Conservation (phyloP, 148 eudicot genomes). For the Nyssa sinensis region DNA sequence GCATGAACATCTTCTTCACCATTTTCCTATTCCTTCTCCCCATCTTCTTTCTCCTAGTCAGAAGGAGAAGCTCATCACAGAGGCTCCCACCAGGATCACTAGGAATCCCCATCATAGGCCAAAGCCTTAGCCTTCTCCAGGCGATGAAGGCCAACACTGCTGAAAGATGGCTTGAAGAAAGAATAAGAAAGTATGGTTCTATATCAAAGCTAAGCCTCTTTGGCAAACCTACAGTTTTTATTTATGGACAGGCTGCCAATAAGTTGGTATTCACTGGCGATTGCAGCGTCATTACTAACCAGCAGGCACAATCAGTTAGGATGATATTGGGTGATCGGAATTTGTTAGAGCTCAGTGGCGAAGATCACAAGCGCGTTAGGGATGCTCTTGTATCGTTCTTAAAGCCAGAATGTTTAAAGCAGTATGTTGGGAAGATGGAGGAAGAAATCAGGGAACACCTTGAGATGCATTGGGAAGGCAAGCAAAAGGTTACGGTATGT, state of each 20-base stretch:
- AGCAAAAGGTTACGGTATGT: constrained; percentile 34
- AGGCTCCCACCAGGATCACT: constrained; percentile 43
- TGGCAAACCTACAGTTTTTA: constrained; percentile 45
- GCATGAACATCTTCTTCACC: constrained; percentile 23
- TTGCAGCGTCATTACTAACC: constrained; percentile 23
- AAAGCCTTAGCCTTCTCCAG: constrained; percentile 33
- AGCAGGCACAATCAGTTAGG: constrained; percentile 29
- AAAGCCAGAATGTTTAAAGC: constrained; percentile 45
- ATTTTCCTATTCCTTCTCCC: constrained; percentile 21
- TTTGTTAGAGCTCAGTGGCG: constrained; percentile 38
- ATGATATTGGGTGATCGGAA: constrained; percentile 33
- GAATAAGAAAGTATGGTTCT: constrained; percentile 32
- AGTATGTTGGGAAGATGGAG: constrained; percentile 41
- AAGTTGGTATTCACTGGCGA: constrained; percentile 40
- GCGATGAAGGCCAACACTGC: constrained; percentile 44
- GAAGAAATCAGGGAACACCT: constrained; percentile 37
- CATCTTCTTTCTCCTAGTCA: constrained; percentile 15
- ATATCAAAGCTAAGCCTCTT: constrained; percentile 42
- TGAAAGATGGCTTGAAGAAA: constrained; percentile 34
- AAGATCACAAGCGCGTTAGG: constrained; percentile 48
- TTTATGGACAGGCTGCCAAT: constrained; percentile 48
- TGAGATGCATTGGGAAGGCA: constrained; percentile 35
- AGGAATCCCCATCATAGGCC: constrained; percentile 46
- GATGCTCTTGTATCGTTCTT: constrained; percentile 37
- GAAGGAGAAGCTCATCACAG: constrained; percentile 13